Conservation (phyloP, 1,284 basidiomycete species). For the Moniliophthora roreri region DNA sequence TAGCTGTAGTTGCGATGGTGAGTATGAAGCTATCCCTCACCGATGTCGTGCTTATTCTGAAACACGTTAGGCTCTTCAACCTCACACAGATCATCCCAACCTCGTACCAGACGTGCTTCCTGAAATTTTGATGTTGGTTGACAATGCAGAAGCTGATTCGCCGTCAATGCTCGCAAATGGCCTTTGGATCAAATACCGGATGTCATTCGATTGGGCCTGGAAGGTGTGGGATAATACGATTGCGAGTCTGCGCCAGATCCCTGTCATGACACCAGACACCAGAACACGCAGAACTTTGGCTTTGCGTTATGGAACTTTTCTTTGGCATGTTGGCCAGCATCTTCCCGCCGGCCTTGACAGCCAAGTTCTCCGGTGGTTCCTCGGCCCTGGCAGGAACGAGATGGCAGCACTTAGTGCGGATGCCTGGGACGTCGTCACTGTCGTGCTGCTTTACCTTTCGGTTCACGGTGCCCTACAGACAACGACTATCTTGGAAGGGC, state of each 20-base stretch:
- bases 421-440: constrained; percentile 63
- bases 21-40: constrained; percentile 21
- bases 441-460: constrained; percentile 64
- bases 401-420: constrained; percentile 55
- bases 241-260: constrained; percentile 65
- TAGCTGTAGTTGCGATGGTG: constrained; percentile 59
- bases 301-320: constrained; percentile 64
- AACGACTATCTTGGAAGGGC: constrained; percentile 67
- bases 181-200: constrained; percentile 78
- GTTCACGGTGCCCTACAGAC: constrained; percentile 67
- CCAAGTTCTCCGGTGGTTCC: constrained; percentile 68
- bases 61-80: constrained; percentile 41
- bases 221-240: constrained; percentile 80
- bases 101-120: constrained; percentile 60
- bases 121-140: constrained; percentile 64
- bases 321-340: constrained; percentile 73
- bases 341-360: constrained; percentile 67
- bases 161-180: constrained; percentile 69
- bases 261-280: constrained; percentile 49
- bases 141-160: constrained; percentile 55
- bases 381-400: constrained; percentile 61
- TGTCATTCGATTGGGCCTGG: constrained; percentile 69
- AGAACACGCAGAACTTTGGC: constrained; percentile 49
- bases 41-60: not conserved
- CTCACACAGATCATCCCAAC: constrained; percentile 42